Conservation (phyloP, 129 eudicot genomes). For the Scalesia atractyloides region DNA sequence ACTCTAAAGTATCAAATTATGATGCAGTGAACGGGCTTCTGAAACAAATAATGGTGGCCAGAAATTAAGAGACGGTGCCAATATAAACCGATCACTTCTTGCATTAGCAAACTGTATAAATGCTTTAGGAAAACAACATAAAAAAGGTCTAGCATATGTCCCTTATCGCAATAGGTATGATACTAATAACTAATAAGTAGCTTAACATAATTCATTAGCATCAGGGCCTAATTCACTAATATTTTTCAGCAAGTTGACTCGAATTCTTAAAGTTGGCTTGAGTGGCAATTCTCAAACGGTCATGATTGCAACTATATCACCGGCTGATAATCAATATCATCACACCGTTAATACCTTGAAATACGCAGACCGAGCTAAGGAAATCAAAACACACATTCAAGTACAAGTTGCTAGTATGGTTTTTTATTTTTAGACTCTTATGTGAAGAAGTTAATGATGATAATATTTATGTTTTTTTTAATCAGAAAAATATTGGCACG, state of each 20-base stretch:
- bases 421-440: not conserved
- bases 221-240: conserved; percentile 24
- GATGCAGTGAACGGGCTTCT: conserved; percentile 86
- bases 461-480: not conserved
- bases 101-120: conserved; percentile 97
- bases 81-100: conserved; percentile 89
- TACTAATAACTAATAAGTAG: not conserved
- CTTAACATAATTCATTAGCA: conserved; percentile 25
- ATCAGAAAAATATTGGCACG: conserved; percentile 87
- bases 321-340: conserved; percentile 84
- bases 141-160: conserved; percentile 95
- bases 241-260: conserved; percentile 77
- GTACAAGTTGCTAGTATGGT: conserved; percentile 35
- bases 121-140: conserved; percentile 92
- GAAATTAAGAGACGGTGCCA: conserved; percentile 95
- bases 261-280: conserved; percentile 96
- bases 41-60: conserved; percentile 90
- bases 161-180: conserved; percentile 93
- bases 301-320: conserved; percentile 94
- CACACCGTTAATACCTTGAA: conserved; percentile 91
- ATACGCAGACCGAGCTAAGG: conserved; percentile 96
- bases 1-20: conserved; percentile 18
- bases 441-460: not conserved
- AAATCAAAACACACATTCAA: conserved; percentile 92
- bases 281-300: conserved; percentile 95